These are phyloP conservation scores for Sanghuangporus weigelae DNA, from an alignment of 1,284 basidiomycete species.

Conservation along the genomic window DNA sequence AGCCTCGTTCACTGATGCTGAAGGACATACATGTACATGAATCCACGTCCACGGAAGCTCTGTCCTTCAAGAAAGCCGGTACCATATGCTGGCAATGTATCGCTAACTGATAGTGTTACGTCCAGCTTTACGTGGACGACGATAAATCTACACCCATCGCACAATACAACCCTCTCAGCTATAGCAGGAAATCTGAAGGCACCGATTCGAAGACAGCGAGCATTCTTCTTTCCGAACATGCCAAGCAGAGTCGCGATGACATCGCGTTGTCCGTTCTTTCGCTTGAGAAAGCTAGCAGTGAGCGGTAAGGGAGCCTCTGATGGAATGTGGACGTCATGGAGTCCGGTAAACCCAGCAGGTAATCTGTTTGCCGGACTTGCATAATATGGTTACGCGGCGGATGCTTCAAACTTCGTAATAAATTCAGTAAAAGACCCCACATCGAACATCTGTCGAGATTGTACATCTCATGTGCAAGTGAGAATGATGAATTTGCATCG, in stretches of 20 bases:
- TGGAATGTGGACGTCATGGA: no score
- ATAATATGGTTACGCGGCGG: no score
- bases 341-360: no score
- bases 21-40: background rate
- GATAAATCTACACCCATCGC: background rate
- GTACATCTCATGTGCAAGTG: no score
- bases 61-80: background rate
- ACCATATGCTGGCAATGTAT: background rate
- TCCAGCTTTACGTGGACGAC: background rate
- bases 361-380: no score
- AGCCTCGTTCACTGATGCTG: background rate
- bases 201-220: background rate
- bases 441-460: no score
- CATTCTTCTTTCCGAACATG: background rate
- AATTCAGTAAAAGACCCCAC: no score
- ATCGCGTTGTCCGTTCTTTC: background rate
- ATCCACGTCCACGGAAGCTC: background rate
- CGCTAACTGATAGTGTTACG: no score
- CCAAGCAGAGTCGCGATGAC: background rate
- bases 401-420: no score
- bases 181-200: background rate
- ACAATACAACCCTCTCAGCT: background rate
- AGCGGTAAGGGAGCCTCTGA: no score
- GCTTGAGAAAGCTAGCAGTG: slow-evolving; percentile 1
- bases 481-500: no score